Base-by-base conservation (phyloP, 306 rosid genomes). In the Cucurbita pepo region DNA sequence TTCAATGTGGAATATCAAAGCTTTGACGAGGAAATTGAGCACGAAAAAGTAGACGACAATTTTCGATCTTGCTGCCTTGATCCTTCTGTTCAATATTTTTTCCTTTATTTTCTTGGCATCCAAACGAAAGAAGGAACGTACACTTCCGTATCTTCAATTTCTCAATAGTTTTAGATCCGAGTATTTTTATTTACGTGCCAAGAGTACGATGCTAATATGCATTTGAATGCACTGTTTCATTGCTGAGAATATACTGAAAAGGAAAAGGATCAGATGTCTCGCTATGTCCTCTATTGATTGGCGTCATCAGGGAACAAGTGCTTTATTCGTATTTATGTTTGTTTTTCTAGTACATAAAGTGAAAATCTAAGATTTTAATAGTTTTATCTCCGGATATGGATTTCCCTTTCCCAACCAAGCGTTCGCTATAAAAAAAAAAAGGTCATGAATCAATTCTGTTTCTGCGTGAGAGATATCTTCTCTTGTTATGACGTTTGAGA, bases 181-280 rank as follows among this genome's bases (percentile, higher is more conserved):
- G 72, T 13, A 14, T 67, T 7, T 67, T n/a, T 45, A 8, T 67
- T 7, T 67, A 13, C n/a, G 54, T 45, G 40, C 19, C 14, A 47
- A 4, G 18, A 3, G 14, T 47, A 7, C 8, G 72, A 22, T 47
- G 54, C 21, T 66, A 19, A 5, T 66, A 2, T 66, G 72, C 72
- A 22, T 67, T 67, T 47, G 54, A 44, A 45, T 47, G 52, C 56
- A 67, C 72, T 67, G 56, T 67, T 67, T 45, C 56, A 67, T 67
- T 67, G 72, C 54, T 22, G 72, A 13, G n/a, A 66, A 45, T 21
- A 13, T 47, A 1, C 56, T 41, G 21, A 67, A 67, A 25, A 45
- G 56, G 56, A 44, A 47, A 67, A 67, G 55, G 21, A 67, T 7
- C 56, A 64, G 53, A 18, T 9, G 53, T 36, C 45, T 6, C 22